Base-by-base conservation (phyloP, 345 rosid species). In the Populus ilicifolia region DNA sequence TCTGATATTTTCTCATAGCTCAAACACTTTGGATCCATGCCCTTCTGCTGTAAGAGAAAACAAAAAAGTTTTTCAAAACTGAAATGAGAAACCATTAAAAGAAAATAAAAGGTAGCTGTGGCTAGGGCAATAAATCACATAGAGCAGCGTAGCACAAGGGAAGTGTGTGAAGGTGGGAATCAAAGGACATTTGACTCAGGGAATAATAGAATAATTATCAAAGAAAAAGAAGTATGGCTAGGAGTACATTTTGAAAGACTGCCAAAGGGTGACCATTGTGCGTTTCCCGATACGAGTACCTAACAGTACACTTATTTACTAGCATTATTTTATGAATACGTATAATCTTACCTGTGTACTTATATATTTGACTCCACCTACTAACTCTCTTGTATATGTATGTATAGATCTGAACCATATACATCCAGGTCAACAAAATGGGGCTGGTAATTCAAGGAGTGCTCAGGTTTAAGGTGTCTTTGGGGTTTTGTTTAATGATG, bases 1-100 rank as follows among this genome's bases (percentile, higher is more conserved):
- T 92, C 97, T 85, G 94, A 89, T 80, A 83, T 85, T 86, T 92
- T 89, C 79, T 96, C 99, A 72, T 90, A 86, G 83, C 92, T 95
- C 78, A 84, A 78, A 75, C 93, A 79, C 81, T 89, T 90, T 79
- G 91, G 86, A 84, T 89, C 90, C 86, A 82, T 69, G 23, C 89
- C 95, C 85, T 90, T 89, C 92, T 90, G 89, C 77, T 35, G 4
- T 29, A 64, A 63, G 1, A 52, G 71, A 48, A n/a, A 67, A n/a
- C 75, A 73, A 70, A 62, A 73, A 73, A 33, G 46, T 13, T 56
- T 18, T 39, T 11, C 14, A 52, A 76, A 35, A 30, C 5, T 27
- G 5, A 41, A 59, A 54, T 54, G 41, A 81, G 30, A 65, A 68
- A 59, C 25, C 29, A 66, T 18, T 16, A 27, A 35, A 44, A 69